Conservation (phyloP, 495 filamentous ascomycete genomes). For the Acidomyces sp. region DNA sequence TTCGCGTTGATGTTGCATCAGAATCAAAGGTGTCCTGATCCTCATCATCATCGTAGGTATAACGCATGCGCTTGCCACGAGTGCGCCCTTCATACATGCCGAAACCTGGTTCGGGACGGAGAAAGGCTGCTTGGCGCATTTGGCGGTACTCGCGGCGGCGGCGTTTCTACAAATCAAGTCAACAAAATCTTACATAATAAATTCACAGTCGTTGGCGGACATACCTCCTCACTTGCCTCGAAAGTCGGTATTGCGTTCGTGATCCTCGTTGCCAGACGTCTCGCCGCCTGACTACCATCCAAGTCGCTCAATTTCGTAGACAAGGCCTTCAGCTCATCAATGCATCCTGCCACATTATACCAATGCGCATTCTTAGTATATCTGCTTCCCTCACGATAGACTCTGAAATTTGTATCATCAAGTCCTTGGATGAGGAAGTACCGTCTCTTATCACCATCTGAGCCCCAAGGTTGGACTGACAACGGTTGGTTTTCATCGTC, state of each 20-base stretch:
- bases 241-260: conserved; percentile 77
- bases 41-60: conserved; percentile 71
- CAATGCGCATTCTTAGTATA: conserved; percentile 57
- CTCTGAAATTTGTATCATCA: conserved; percentile 83
- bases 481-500: conserved; percentile 88
- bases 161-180: conserved; percentile 55
- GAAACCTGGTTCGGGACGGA: conserved; percentile 75
- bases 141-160: conserved; percentile 83
- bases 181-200: conserved; percentile 8
- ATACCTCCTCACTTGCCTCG: conserved; percentile 81
- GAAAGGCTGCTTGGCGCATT: conserved; percentile 73
- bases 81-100: conserved; percentile 94
- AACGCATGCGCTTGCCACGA: conserved; percentile 86
- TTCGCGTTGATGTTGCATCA: conserved; percentile 42
- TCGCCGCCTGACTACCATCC: conserved; percentile 68
- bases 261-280: conserved; percentile 64
- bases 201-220: conserved; percentile 5
- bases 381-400: conserved; percentile 92
- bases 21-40: conserved; percentile 39
- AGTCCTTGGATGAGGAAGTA: conserved; percentile 91
- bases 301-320: conserved; percentile 56
- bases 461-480: conserved; percentile 89
- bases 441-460: conserved; percentile 75
- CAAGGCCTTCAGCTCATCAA: conserved; percentile 69
- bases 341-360: conserved; percentile 83